Conservation (phyloP, 1,139 yeast species). For the Yamadazyma oceani region DNA sequence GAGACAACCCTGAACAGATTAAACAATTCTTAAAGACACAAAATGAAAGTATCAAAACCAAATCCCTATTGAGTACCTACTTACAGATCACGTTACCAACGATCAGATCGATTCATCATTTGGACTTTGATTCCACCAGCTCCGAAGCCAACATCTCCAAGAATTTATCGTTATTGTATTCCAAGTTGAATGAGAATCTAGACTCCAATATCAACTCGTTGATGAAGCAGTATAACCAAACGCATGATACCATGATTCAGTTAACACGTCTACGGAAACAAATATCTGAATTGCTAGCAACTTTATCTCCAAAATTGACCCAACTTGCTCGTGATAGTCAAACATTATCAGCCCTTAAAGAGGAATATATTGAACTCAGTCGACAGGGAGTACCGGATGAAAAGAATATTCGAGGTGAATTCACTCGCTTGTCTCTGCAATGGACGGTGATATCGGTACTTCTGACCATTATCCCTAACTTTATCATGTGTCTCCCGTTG, state of each 20-base stretch:
- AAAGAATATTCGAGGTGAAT: slow-evolving; percentile 7
- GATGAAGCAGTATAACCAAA: slow-evolving; percentile 17
- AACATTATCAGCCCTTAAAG: too few relatives aligned
- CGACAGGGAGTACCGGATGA: slow-evolving; percentile 2
- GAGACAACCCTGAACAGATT: not conserved
- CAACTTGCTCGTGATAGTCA: slow-evolving; percentile 17
- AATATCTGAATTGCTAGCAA: slow-evolving; percentile 7
- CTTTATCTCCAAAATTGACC: slow-evolving; percentile 19
- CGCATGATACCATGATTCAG: slow-evolving; percentile 9
- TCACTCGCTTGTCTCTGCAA: slow-evolving; percentile 18
- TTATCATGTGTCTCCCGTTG: slow-evolving; percentile 33
- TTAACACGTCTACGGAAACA: slow-evolving; percentile 6
- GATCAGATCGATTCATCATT: slow-evolving; percentile 34
- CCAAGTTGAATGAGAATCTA: slow-evolving; percentile 13
- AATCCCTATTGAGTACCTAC: slow-evolving; percentile 24
- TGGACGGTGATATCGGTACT: slow-evolving; percentile 27
- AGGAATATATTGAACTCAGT: slow-evolving; percentile 5
- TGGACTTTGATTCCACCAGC: slow-evolving; percentile 25
- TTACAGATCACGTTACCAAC: slow-evolving; percentile 31
- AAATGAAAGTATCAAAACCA: slow-evolving; percentile 12
- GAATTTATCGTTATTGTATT: slow-evolving; percentile 20
- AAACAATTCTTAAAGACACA: not conserved
- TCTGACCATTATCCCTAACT: slow-evolving; percentile 32
- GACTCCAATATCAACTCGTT: slow-evolving; percentile 19
- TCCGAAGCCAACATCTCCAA: slow-evolving; percentile 31